A percentile compares a stretch with the other conserved stretches of the same genome.
Conservation (phyloP, 164 flowering plant genomes). For the Buxus sempervirens region DNA sequence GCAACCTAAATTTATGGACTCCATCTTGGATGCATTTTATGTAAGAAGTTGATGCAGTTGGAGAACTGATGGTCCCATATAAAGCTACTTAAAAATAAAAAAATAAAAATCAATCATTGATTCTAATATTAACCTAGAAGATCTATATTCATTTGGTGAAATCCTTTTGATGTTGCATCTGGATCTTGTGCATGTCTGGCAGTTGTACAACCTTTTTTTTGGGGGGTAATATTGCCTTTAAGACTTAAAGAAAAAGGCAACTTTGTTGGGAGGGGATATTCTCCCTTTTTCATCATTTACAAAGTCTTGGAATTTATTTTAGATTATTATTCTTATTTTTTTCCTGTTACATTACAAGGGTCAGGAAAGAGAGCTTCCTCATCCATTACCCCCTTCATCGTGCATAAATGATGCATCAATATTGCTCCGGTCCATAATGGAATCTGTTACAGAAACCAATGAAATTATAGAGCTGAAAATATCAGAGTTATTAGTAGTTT, state of each 20-base stretch:
- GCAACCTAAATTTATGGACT: not conserved
- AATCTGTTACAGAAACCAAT: conserved; percentile 31
- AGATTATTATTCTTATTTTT: not conserved
- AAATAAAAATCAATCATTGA: not conserved
- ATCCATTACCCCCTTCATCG: conserved; percentile 34
- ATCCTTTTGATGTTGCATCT: not conserved
- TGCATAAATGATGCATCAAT: conserved; percentile 59
- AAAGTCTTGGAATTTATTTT: not conserved
- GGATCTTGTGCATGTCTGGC: not conserved
- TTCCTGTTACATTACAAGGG: not conserved
- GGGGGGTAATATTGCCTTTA: too few relatives aligned
- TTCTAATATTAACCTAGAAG: not conserved
- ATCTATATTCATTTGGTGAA: conserved; percentile 2
- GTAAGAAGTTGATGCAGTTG: not conserved
- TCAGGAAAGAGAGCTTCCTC: conserved; percentile 40
- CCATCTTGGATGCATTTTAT: not conserved
- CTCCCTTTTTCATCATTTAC: not conserved
- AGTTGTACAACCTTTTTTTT: too few relatives aligned
- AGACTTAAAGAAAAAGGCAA: not conserved
- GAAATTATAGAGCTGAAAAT: conserved; percentile 44
- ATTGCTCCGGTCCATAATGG: conserved; percentile 49
- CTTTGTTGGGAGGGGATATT: not conserved
- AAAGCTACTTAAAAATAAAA: too few relatives aligned
- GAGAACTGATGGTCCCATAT: not conserved
- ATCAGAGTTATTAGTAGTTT: conserved; percentile 48